These are phyloP conservation scores for Hypoxylon sp. DNA, from an alignment of 2,329 filamentous ascomycete species.

Conservation along the genomic window DNA sequence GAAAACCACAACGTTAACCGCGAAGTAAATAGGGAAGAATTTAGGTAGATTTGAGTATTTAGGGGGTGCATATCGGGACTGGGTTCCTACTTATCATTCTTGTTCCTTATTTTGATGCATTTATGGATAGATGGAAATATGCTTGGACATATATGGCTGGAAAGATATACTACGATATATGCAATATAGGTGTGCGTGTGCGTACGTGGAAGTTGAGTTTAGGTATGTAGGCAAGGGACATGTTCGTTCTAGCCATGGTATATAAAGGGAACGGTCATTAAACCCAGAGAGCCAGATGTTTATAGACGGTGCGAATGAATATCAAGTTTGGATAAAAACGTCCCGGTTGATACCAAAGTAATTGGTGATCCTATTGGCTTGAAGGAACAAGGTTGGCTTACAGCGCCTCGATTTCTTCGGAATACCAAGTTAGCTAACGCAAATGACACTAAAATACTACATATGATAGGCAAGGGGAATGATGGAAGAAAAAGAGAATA, in stretches of 20 bases:
- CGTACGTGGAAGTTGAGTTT: conserved; percentile 14
- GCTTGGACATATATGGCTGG: conserved; percentile 19
- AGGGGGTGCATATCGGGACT: conserved; percentile 30
- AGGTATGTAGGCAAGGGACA: conserved; percentile 5
- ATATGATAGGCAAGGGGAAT: background rate
- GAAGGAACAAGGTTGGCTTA: conserved; percentile 66
- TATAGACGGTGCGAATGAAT: conserved; percentile 39
- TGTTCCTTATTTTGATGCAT: conserved; percentile 28
- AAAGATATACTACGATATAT: conserved; percentile 34
- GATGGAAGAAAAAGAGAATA: conserved; percentile 53
- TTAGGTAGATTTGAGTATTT: conserved; percentile 9
- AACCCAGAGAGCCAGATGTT: conserved; percentile 32
- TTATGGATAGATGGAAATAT: conserved; percentile 21
- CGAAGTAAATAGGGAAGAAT: conserved; percentile 18
- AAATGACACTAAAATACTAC: background rate
- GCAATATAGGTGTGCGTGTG: conserved; percentile 25
- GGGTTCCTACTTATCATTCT: conserved; percentile 32
- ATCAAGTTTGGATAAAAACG: conserved; percentile 22
- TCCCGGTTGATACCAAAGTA: conserved; percentile 4
- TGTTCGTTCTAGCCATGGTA: conserved; percentile 29
- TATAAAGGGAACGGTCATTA: conserved; percentile 31
- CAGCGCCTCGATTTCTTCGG: conserved; percentile 88
- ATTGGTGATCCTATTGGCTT: background rate
- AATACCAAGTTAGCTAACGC: conserved; percentile 12
- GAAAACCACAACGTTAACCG: conserved; percentile 19